Evolutionary conservation across 2,329 filamentous ascomycete species (phyloP), one percentile per base, ranked within the genome.

Genomic region (Cryoendolithus antarcticus): DNA sequence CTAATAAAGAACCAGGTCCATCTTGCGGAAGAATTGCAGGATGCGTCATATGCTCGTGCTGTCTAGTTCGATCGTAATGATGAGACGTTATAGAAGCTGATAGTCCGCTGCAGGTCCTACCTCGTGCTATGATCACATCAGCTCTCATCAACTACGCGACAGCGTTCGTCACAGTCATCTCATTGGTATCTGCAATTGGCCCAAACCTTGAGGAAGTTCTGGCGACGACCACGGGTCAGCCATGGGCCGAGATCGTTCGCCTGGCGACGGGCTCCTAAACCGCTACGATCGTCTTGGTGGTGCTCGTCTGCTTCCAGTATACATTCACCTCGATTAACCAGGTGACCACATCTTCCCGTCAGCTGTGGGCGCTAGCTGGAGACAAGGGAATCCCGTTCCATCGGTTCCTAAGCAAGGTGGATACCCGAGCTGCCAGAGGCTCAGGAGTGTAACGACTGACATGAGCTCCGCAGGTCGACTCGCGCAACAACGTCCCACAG

Each of bases 11-110:
- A 19, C 15, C 15, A 27, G 24, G 24, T 59, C n/a, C 62, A 64
- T 43, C 24, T 64, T 39, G 41, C 48, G 9, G 55, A 58, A 36
- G 55, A 58, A 29, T 39, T 57, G 10, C 44, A 50, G 19, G 50
- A 56, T 40, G 55, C 56, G 13, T 46, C 45, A 8, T 50, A 48
- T 19, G 44, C 6, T 27, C 24, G 24, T 27, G 24, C 24, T 27
- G 7, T 27, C 7, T 8, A 27, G 24, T 27, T 27, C 24, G 7
- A 27, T 7, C 24, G 24, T 27, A 7, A 6, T 6, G 7, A 8
- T 8, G 7, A 8, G 7, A 27, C 24, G 24, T 27, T 8, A 8
- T 7, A 27, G 24, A 27, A 6, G 24, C 24, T 27, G 24, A 27
- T 8, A 4, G 6, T 27, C 7, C 24, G 24, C 24, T 27, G 24